A percentile compares a stretch with the other conserved stretches of the same genome.
Evolutionary conservation across 2,329 filamentous ascomycete genomes (phyloP).

Genomic region (Leptographium procerum): DNA sequence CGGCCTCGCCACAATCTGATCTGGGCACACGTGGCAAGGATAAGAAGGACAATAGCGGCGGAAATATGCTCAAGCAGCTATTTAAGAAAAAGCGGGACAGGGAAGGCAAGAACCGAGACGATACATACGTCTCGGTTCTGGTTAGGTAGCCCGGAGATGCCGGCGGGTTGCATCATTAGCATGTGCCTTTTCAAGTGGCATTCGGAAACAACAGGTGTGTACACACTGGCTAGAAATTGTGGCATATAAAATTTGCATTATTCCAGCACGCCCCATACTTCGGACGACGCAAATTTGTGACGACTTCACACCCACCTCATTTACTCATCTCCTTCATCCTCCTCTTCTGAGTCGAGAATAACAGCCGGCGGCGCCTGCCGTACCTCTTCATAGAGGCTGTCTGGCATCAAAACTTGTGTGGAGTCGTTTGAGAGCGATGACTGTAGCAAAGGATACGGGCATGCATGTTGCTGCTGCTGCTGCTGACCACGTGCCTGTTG

Average conservation of each 20-base stretch:
- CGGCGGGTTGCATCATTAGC: background rate
- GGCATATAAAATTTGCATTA: background rate
- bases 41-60: slow-evolving; percentile 20
- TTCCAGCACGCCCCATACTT: background rate
- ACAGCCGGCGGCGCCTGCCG: slow-evolving; percentile 23
- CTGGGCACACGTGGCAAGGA: slow-evolving; percentile 10
- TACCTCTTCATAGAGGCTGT: slow-evolving; percentile 30
- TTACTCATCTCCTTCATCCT: background rate
- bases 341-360: slow-evolving; percentile 29
- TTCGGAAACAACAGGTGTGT: background rate
- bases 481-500: no score
- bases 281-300: background rate
- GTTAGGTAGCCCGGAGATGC: background rate
- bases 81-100: slow-evolving; percentile 46
- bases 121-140: background rate
- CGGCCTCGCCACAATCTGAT: background rate
- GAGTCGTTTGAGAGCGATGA: slow-evolving; percentile 17
- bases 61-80: slow-evolving; percentile 45
- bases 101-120: slow-evolving; percentile 22
- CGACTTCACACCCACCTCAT: background rate
- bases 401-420: slow-evolving; percentile 40
- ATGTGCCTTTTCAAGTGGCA: background rate
- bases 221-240: background rate
- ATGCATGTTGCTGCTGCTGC: background rate
- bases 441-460: background rate